A percentile compares a stretch with the other conserved stretches of the same genome.
Evolutionary conservation across 495 filamentous ascomycete species (phyloP).

Genomic region (Aspergillus haitiensis): DNA sequence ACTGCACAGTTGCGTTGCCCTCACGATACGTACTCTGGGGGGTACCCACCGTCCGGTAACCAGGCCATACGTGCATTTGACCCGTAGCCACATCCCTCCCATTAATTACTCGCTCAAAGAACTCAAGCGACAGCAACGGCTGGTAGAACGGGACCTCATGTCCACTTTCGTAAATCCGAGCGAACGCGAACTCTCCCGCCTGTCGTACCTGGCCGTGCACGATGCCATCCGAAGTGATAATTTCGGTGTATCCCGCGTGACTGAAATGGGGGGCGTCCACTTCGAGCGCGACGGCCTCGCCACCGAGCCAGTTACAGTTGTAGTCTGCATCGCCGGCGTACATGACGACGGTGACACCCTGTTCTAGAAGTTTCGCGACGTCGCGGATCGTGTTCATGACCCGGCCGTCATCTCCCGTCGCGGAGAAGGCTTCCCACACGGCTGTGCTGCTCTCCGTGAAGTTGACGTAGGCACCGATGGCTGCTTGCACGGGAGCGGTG

Average conservation of each 20-base stretch:
- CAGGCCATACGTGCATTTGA: slow-evolving; percentile 25
- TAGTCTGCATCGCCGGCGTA: slow-evolving; percentile 66
- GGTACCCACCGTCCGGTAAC: slow-evolving; percentile 52
- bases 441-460: slow-evolving; percentile 49
- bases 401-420: slow-evolving; percentile 59
- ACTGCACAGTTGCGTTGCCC: slow-evolving; percentile 58
- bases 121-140: slow-evolving; percentile 57
- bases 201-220: slow-evolving; percentile 67
- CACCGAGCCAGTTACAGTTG: slow-evolving; percentile 62
- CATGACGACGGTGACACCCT: slow-evolving; percentile 53
- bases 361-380: slow-evolving; percentile 49
- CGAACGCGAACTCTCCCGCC: slow-evolving; percentile 67
- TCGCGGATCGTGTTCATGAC: slow-evolving; percentile 52
- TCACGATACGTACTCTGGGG: slow-evolving; percentile 54
- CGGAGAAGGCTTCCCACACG: slow-evolving; percentile 51
- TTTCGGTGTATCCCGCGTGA: slow-evolving; percentile 54
- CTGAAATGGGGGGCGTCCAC: slow-evolving; percentile 48
- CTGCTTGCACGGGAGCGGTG: slow-evolving; percentile 52
- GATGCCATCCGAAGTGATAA: slow-evolving; percentile 55
- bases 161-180: slow-evolving; percentile 67
- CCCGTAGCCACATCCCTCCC: slow-evolving; percentile 64
- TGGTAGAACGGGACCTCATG: slow-evolving; percentile 73
- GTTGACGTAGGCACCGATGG: slow-evolving; percentile 60
- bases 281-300: slow-evolving; percentile 49
- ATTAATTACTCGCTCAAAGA: slow-evolving; percentile 58